Percentiles rank a stretch among this genome's conserved stretches.
Conservation (phyloP, 495 filamentous ascomycete species). For the Elaphomyces granulatus region DNA sequence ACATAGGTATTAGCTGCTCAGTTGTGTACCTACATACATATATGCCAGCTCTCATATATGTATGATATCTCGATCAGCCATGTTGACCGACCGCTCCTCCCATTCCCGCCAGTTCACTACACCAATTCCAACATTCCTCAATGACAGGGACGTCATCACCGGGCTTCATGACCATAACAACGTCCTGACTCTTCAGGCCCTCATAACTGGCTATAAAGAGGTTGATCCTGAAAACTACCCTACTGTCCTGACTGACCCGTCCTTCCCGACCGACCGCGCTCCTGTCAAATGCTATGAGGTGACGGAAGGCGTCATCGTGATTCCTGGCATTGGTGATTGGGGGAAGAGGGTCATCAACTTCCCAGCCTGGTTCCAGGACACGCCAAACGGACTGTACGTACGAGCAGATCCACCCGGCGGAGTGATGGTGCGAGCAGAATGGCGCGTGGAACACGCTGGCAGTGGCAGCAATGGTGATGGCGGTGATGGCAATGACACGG, state of each 20-base stretch:
- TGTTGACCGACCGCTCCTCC: no score
- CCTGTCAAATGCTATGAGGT: background rate
- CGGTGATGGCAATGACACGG: no score
- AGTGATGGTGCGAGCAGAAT: background rate
- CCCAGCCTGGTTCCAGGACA: conserved; percentile 1
- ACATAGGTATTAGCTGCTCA: no score
- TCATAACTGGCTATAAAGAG: background rate
- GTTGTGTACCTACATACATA: no score
- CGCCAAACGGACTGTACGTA: background rate
- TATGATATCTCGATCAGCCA: no score
- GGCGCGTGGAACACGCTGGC: no score
- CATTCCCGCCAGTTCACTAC: background rate
- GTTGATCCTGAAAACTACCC: no score
- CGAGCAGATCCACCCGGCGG: background rate
- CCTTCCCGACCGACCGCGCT: background rate
- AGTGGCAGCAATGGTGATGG: no score
- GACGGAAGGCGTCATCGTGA: background rate
- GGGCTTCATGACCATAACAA: background rate
- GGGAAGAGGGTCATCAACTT: background rate
- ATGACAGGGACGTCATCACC: background rate
- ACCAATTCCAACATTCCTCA: background rate
- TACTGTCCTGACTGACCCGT: background rate
- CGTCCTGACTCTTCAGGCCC: background rate
- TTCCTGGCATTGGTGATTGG: background rate
- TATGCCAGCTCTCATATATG: no score